Percentiles rank a stretch among this genome's conserved stretches.
phyloP scores from a whole-genome alignment of 495 filamentous ascomycete species.

The Annulohypoxylon nitens region DNA sequence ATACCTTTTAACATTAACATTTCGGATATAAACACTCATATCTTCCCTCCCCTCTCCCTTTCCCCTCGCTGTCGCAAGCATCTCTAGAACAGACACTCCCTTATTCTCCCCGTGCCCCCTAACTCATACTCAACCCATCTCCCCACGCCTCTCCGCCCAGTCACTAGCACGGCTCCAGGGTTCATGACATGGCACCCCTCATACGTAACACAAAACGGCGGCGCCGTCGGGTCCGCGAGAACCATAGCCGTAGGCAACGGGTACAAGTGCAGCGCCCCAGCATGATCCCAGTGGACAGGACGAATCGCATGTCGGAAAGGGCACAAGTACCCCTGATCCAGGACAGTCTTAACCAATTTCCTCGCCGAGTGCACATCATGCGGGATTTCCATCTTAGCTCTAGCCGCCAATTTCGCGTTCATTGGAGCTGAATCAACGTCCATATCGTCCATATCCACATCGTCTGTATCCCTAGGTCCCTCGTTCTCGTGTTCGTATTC shows the following conservation, averaged over 20 bases:
- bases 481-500: constrained; percentile 47
- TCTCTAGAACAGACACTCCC: constrained; percentile 60
- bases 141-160: constrained; percentile 71
- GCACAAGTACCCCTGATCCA: constrained; percentile 91
- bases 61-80: background rate
- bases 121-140: constrained; percentile 91
- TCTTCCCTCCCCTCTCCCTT: background rate
- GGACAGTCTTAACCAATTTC: constrained; percentile 87
- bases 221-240: constrained; percentile 81
- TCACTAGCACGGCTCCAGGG: constrained; percentile 79
- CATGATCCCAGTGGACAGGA: constrained; percentile 91
- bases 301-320: constrained; percentile 83
- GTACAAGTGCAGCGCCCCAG: constrained; percentile 78
- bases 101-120: constrained; percentile 60
- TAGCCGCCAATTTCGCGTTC: constrained; percentile 12
- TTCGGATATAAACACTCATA: background rate
- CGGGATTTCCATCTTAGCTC: constrained; percentile 49
- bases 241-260: constrained; percentile 87
- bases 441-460: constrained; percentile 61
- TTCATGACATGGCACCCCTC: constrained; percentile 98
- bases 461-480: constrained; percentile 42
- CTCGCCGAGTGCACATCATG: constrained; percentile 73
- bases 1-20: constrained; percentile 2
- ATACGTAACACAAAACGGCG: constrained; percentile 87
- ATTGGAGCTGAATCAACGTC: constrained; percentile 58